Evolutionary conservation across 257 asterid species (phyloP), one percentile per base, ranked within the genome.

Genomic region (Solanum medicagineum): DNA sequence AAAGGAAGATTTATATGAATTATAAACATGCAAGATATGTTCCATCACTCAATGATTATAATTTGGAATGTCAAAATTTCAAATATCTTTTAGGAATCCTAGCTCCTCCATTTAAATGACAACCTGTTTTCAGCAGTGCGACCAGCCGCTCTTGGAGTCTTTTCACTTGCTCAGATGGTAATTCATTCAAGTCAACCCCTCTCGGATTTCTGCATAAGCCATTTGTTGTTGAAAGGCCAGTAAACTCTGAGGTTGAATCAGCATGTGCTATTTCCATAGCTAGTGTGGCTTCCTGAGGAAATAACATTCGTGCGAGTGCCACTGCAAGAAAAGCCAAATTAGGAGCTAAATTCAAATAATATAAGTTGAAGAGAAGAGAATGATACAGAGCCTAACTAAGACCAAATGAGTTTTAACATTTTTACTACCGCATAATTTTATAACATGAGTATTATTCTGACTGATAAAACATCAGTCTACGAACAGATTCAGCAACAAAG

Each of bases 231-330:
- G 95, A 85, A 60, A 95, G 92, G 16, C 98, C 98, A 15, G 90
- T 84, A 83, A 94, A 96, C 89, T 93, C 95, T 45, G 77, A 85
- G 16, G 99, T 96, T 22, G 92, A 87, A 82, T 92, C 95, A 10
- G 95, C 98, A 71, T 91, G 88, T 73, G 98, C 98, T 87, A 88
- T 87, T 87, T 93, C 93, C 99, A 94, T 96, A 12, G 99, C 99
- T 84, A 96, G 54, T 59, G 84, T 91, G 22, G 99, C 99, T 92
- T 96, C 95, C 32, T 69, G 85, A 14, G 99, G 99, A 85, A 92
- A 96, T 83, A 93, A 83, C 47, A 92, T 83, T 56, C 97, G 91
- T n/a, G 99, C 99, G 93, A 96, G 90, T 74, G 98, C 98, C 89
- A 96, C 99, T 95, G 89, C 85, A 65, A 87, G 69, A 62, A 12